Evolutionary conservation across 129 eudicot species (phyloP), one percentile per base, ranked within the genome.

Genomic region (Saposhnikovia divaricata): DNA sequence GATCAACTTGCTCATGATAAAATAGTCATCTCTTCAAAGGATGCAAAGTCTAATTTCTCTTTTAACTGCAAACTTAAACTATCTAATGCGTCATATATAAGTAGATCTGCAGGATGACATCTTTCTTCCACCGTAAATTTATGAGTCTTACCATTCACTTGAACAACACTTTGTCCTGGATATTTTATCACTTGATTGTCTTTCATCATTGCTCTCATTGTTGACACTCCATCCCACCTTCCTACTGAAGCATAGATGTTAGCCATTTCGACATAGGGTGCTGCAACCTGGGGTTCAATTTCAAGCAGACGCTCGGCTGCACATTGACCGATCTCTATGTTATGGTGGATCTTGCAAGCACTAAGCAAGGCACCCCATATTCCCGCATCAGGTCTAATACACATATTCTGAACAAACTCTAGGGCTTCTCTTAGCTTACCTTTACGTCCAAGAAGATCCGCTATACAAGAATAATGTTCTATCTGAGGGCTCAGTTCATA

Each of bases 181-280:
- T 16, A 81, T 81, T 91, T 93, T 12, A 40, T 79, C 80, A 93
- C 97, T 83, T 83, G 79, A 71, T 88, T 87, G 68, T 9, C 10
- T 83, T 85, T 91, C 98, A 93, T 93, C 72, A 83, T 79, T 63
- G 76, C 75, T 76, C 98, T 86, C 74, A 88, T 78, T 43, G 48
- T 77, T 23, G 92, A 80, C 80, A 93, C 93, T 47, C 89, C 87
- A 77, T 86, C 88, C 98, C 98, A 91, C 80, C 83, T 83, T 51
- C 85, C 88, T n/a, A 72, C 86, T 4, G 80, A 88, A 28, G 98
- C 98, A 84, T 91, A 94, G 74, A 91, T 78, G 79, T 87, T 94
- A 1, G 97, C 89, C 96, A 91, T 84, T 83, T 90, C 97, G 34
- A 94, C 98, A 61, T 90, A 91, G 6, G 93, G 88, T 75, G 91